Conservation (phyloP, 139 green algal genomes). For the Cymbomonas tetramitiformis region DNA sequence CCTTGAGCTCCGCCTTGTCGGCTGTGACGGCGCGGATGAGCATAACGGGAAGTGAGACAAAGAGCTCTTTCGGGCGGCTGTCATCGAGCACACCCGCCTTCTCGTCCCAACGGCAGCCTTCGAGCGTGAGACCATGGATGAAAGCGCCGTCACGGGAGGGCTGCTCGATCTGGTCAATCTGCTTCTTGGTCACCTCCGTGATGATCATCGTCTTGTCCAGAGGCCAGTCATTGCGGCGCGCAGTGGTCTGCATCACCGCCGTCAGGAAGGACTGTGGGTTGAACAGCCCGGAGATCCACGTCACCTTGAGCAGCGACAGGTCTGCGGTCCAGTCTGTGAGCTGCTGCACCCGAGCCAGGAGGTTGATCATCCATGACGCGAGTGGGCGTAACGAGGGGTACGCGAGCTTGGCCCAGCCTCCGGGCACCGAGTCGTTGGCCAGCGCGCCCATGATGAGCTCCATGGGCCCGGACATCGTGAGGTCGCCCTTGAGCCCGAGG, state of each 20-base stretch:
- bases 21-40: constrained; percentile 57
- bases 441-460: too few species aligned
- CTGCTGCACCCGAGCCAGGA: constrained; percentile 58
- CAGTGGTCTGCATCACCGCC: too few species aligned
- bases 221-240: constrained; percentile 72
- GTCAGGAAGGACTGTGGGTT: constrained; percentile 87
- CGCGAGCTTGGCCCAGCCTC: constrained; percentile 52
- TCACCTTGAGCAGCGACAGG: constrained; percentile 54
- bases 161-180: constrained; percentile 58
- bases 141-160: constrained; percentile 68
- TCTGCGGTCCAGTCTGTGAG: constrained; percentile 66
- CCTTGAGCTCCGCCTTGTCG: constrained; percentile 67
- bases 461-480: constrained; percentile 74
- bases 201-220: constrained; percentile 48
- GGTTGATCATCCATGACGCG: constrained; percentile 48
- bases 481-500: too few species aligned
- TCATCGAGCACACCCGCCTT: constrained; percentile 66
- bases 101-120: constrained; percentile 82
- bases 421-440: constrained; percentile 48
- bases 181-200: constrained; percentile 64
- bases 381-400: constrained; percentile 66
- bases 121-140: constrained; percentile 70
- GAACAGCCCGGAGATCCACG: constrained; percentile 52
- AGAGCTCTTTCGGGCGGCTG: constrained; percentile 69
- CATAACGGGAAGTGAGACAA: constrained; percentile 66